A percentile compares a stretch with the other conserved stretches of the same genome.
Evolutionary conservation across 2,329 filamentous ascomycete genomes (phyloP).

Genomic region (Fusarium dlaminii): DNA sequence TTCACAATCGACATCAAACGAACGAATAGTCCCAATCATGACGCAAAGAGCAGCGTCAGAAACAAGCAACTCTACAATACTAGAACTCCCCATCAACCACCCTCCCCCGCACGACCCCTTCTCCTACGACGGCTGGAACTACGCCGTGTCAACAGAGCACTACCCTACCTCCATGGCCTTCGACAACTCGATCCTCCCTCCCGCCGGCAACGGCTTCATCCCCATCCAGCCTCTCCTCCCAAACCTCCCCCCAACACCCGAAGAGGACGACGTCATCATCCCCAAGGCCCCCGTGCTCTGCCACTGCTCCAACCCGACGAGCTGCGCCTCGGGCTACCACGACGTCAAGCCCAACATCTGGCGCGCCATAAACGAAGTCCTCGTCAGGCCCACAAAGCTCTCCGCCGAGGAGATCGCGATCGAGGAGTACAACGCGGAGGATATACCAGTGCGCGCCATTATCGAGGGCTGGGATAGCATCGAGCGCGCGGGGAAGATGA

Average conservation of each 20-base stretch:
- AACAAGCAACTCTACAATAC: conserved; percentile 6
- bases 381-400: conserved; percentile 20
- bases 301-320: conserved; percentile 17
- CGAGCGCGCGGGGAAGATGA: conserved; percentile 40
- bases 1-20: neutral
- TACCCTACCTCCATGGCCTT: conserved; percentile 17
- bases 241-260: neutral
- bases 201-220: neutral
- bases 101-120: neutral
- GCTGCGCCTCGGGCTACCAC: neutral
- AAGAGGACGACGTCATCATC: conserved; percentile 18
- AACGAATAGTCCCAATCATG: neutral
- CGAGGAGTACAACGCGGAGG: conserved; percentile 37
- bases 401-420: conserved; percentile 22
- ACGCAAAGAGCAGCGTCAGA: neutral
- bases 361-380: conserved; percentile 39
- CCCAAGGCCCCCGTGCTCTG: neutral
- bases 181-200: conserved; percentile 3
- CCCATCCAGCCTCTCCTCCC: neutral
- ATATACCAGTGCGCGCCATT: conserved; percentile 39
- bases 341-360: conserved; percentile 33
- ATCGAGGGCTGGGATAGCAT: conserved; percentile 45
- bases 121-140: conserved; percentile 16
- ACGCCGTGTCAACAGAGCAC: neutral
- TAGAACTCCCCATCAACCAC: conserved; percentile 12